These are phyloP conservation scores for Marsdenia floribunda DNA, from an alignment of 257 asterid species.

Conservation along the genomic window DNA sequence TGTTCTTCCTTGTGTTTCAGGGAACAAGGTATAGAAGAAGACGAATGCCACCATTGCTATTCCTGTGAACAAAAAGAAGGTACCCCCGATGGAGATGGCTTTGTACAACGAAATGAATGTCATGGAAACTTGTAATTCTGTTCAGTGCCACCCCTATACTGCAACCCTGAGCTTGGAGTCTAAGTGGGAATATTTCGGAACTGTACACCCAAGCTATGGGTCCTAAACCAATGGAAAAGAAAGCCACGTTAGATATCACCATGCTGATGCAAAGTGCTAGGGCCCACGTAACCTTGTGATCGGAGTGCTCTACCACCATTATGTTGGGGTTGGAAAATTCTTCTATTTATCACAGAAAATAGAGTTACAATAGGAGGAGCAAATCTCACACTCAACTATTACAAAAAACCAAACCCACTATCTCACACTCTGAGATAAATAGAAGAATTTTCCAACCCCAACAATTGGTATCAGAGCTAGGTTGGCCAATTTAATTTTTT, in stretches of 20 bases:
- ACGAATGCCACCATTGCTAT: conserved; percentile 38
- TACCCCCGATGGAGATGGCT: conserved; percentile 44
- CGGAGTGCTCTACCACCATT: conserved; percentile 28
- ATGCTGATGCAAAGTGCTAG: conserved; percentile 25
- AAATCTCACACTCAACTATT: no score
- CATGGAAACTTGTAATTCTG: conserved; percentile 56
- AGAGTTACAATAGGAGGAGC: no score
- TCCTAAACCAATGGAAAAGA: conserved; percentile 63
- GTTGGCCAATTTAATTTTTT: no score
- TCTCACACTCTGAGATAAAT: no score
- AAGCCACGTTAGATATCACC: conserved; percentile 44
- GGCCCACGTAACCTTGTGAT: conserved; percentile 37
- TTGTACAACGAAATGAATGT: conserved; percentile 44
- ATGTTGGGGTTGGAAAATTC: no score
- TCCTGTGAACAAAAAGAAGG: conserved; percentile 40
- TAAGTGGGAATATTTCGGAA: conserved; percentile 57
- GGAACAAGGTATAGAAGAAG: conserved; percentile 44
- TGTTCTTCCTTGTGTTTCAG: conserved; percentile 61
- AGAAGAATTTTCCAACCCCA: no score
- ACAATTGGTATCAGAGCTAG: no score
- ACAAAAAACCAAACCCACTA: no score
- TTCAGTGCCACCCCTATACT: conserved; percentile 54
- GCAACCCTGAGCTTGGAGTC: conserved; percentile 67
- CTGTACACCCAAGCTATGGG: conserved; percentile 74
- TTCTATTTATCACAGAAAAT: no score